Evolutionary conservation across 2,329 filamentous ascomycete genomes (phyloP).

Genomic region (Neofusicoccum parvum): DNA sequence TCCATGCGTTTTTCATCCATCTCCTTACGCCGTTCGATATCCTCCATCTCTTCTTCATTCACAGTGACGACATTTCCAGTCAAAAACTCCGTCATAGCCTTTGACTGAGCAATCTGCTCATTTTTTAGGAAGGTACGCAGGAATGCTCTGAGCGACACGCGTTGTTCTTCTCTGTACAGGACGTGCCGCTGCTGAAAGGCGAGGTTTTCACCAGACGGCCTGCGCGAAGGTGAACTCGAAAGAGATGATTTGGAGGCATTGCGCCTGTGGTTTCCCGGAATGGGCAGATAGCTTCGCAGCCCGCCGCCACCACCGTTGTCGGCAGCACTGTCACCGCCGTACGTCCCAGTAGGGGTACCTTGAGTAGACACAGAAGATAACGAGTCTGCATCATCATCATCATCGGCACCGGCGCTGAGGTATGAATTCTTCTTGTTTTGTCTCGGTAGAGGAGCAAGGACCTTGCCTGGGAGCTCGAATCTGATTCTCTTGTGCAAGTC

Average conservation of each 20-base stretch:
- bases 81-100: slow-evolving; percentile 82
- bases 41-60: slow-evolving; percentile 79
- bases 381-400: slow-evolving; percentile 77
- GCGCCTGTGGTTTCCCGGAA: slow-evolving; percentile 40
- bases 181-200: slow-evolving; percentile 50
- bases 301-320: slow-evolving; percentile 40
- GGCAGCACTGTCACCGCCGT: slow-evolving; percentile 3
- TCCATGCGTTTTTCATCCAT: slow-evolving; percentile 87
- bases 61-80: slow-evolving; percentile 70
- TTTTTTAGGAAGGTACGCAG: slow-evolving; percentile 85
- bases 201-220: slow-evolving; percentile 26
- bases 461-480: slow-evolving; percentile 85
- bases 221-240: slow-evolving; percentile 25
- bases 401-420: slow-evolving; percentile 56
- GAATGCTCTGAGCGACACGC: slow-evolving; percentile 88
- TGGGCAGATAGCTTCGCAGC: slow-evolving; percentile 46
- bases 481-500: slow-evolving; percentile 77
- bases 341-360: slow-evolving; percentile 44
- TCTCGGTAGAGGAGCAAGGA: slow-evolving; percentile 80
- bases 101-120: slow-evolving; percentile 78
- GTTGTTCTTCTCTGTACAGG: slow-evolving; percentile 84
- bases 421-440: slow-evolving; percentile 85
- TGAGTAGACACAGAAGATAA: slow-evolving; percentile 78
- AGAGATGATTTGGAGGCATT: slow-evolving; percentile 43
- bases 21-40: slow-evolving; percentile 76